Percentiles rank a stretch among this genome's conserved stretches.
These are phyloP conservation scores for Rhodofomes roseus DNA, from an alignment of 1,284 basidiomycete species.

Conservation along the genomic window DNA sequence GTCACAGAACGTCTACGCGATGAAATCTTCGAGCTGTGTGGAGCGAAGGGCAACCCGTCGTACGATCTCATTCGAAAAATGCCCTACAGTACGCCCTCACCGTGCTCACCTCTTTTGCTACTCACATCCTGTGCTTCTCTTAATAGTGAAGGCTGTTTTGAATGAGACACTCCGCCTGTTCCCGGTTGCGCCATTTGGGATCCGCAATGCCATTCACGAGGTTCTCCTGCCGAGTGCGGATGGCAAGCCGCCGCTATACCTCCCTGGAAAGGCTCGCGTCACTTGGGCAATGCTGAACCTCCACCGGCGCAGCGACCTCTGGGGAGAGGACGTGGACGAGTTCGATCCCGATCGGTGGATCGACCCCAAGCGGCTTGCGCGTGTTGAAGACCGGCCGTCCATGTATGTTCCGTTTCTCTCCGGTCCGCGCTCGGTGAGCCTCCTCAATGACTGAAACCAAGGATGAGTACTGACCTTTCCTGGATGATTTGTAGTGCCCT, in stretches of 20 bases:
- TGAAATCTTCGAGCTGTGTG: slow-evolving; percentile 31
- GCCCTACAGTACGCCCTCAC: slow-evolving; percentile 5
- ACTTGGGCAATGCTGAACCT: slow-evolving; percentile 13
- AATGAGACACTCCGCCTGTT: slow-evolving; percentile 15
- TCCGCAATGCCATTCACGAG: slow-evolving; percentile 7
- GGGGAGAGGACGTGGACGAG: slow-evolving; percentile 19
- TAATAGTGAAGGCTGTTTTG: slow-evolving; percentile 10
- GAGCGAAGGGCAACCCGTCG: background rate
- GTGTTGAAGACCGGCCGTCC: slow-evolving; percentile 43
- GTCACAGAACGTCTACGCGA: slow-evolving; percentile 31
- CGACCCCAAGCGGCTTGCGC: slow-evolving; percentile 38
- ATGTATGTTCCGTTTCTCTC: slow-evolving; percentile 58
- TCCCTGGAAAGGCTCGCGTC: slow-evolving; percentile 4
- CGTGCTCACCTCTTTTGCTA: background rate
- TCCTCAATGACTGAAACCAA: background rate
- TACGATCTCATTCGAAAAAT: slow-evolving; percentile 2
- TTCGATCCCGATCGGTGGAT: slow-evolving; percentile 61
- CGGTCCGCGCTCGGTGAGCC: slow-evolving; percentile 38
- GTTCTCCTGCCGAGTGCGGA: slow-evolving; percentile 5
- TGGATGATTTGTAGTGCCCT: slow-evolving; percentile 28
- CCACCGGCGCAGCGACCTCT: slow-evolving; percentile 21
- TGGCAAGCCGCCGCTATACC: background rate
- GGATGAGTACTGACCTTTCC: slow-evolving; percentile 14
- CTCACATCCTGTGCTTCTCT: background rate
- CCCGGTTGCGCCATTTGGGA: slow-evolving; percentile 8